Percentiles rank a stretch among this genome's conserved stretches.
These are phyloP conservation scores for Colletotrichum scovillei DNA, from an alignment of 2,329 filamentous ascomycete genomes.

Conservation along the genomic window DNA sequence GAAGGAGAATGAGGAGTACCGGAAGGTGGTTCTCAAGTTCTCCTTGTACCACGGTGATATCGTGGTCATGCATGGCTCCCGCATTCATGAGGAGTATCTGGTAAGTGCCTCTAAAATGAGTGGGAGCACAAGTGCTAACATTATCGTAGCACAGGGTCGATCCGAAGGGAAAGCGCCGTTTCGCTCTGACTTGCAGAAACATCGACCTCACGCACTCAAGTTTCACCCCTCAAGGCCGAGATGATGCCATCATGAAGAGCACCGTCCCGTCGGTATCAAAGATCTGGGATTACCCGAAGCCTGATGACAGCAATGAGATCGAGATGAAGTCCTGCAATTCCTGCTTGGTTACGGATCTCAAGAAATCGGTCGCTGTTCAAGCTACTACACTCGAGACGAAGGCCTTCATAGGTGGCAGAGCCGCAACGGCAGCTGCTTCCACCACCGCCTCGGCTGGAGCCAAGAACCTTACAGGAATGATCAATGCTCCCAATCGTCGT, in stretches of 20 bases:
- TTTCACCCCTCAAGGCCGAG: slow-evolving; percentile 38
- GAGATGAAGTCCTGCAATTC: neutral
- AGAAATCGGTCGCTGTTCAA: neutral
- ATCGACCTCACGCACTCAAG: slow-evolving; percentile 57
- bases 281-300: slow-evolving; percentile 22
- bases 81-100: slow-evolving; percentile 70
- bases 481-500: neutral
- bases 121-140: slow-evolving; percentile 34
- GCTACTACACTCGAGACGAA: neutral
- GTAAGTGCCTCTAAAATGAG: slow-evolving; percentile 43
- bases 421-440: too few species aligned
- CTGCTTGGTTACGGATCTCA: neutral
- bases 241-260: slow-evolving; percentile 44
- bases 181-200: slow-evolving; percentile 67
- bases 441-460: neutral
- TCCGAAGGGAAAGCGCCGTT: slow-evolving; percentile 61
- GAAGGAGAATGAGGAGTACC: neutral
- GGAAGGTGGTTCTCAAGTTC: slow-evolving; percentile 47
- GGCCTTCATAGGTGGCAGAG: too few species aligned
- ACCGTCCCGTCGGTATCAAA: slow-evolving; percentile 43
- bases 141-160: slow-evolving; percentile 60
- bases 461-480: neutral
- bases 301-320: neutral
- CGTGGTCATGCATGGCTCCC: slow-evolving; percentile 70
- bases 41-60: slow-evolving; percentile 71